phyloP scores from a whole-genome alignment of 306 rosid species.

The Senna siamea region DNA sequence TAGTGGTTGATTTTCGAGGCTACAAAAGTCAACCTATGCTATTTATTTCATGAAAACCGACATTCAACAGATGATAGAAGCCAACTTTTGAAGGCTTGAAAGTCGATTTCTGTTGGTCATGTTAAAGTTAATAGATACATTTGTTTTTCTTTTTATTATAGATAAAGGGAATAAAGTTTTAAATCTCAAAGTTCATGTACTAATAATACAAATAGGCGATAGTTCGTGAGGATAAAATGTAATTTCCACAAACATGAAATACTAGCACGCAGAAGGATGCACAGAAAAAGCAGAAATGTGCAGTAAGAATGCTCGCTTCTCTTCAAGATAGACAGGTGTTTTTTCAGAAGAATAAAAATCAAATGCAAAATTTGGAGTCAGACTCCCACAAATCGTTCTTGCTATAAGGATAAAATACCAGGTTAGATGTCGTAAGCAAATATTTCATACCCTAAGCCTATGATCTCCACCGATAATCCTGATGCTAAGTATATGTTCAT shows the following conservation, averaged over 20 bases:
- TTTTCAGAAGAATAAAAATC: conserved; percentile 1
- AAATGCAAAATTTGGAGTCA: neutral
- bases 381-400: neutral
- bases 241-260: neutral
- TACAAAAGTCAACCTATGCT: too few species aligned
- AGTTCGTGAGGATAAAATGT: too few species aligned
- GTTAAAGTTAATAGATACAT: too few species aligned
- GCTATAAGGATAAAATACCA: neutral
- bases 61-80: too few species aligned
- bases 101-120: too few species aligned
- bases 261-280: conserved; percentile 5
- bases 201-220: too few species aligned
- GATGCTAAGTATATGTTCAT: conserved; percentile 80
- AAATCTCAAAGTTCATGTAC: too few species aligned
- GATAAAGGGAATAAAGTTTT: too few species aligned
- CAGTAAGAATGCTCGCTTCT: conserved; percentile 1
- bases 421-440: neutral
- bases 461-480: conserved; percentile 94
- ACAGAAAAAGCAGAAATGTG: neutral
- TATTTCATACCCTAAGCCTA: conserved; percentile 76
- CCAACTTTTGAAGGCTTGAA: too few species aligned
- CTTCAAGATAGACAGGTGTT: neutral
- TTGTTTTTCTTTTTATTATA: too few species aligned
- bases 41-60: too few species aligned
- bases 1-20: too few species aligned